A percentile compares a stretch with the other conserved stretches of the same genome.
These are phyloP conservation scores for Pythium monospermum DNA, from an alignment of 352 stramenopile species.

Conservation along the genomic window DNA sequence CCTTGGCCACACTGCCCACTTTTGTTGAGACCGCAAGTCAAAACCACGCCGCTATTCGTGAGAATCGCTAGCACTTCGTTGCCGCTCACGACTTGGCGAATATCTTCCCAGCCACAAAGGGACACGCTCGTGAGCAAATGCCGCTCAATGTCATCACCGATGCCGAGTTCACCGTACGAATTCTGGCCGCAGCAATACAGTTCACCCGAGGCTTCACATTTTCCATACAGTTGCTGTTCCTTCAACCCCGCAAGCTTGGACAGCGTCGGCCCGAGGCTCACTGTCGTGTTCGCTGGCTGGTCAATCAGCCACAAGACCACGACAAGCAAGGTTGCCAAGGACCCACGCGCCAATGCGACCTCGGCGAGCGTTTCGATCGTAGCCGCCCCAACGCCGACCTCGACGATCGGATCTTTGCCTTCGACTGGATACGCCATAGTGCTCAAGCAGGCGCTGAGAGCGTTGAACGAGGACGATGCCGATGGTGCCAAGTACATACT, in stretches of 20 bases:
- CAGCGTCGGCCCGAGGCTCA: conserved; percentile 55
- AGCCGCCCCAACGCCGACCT: conserved; percentile 30
- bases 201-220: conserved; percentile 78
- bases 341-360: conserved; percentile 65
- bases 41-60: conserved; percentile 73
- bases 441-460: conserved; percentile 63
- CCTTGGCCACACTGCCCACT: conserved; percentile 85
- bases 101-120: conserved; percentile 79
- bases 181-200: conserved; percentile 87
- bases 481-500: conserved; percentile 82
- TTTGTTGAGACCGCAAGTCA: conserved; percentile 85
- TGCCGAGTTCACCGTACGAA: conserved; percentile 83
- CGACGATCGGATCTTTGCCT: conserved; percentile 17
- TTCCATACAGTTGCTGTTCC: conserved; percentile 84
- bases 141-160: conserved; percentile 79
- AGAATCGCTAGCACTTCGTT: conserved; percentile 81
- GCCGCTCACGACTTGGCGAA: conserved; percentile 76
- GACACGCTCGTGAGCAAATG: conserved; percentile 74
- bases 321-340: conserved; percentile 61
- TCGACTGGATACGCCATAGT: conserved; percentile 28
- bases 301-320: conserved; percentile 72
- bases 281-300: conserved; percentile 29
- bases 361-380: conserved; percentile 78
- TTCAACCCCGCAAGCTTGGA: conserved; percentile 72
- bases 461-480: conserved; percentile 64